A percentile compares a stretch with the other conserved stretches of the same genome.
These are phyloP conservation scores for Taphrina betulina DNA, from an alignment of 1,139 yeast species.

Conservation along the genomic window DNA sequence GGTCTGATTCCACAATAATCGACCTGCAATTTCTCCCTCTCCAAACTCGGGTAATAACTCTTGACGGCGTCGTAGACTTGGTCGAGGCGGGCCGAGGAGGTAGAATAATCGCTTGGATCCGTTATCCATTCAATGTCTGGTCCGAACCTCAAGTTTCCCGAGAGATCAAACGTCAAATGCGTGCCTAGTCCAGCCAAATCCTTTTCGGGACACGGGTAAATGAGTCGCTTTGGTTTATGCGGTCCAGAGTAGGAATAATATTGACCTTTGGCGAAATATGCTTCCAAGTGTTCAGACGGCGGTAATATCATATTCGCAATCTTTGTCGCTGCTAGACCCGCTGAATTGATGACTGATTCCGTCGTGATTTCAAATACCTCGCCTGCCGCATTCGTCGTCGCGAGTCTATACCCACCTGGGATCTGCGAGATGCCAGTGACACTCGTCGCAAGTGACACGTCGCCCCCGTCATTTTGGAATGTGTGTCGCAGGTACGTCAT, in stretches of 20 bases:
- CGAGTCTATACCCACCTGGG: constrained; percentile 34
- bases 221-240: constrained; percentile 49
- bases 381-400: constrained; percentile 4
- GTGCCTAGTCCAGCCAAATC: constrained; percentile 78
- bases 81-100: constrained; percentile 46
- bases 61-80: constrained; percentile 60
- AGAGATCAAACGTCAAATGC: constrained; percentile 78
- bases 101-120: constrained; percentile 44
- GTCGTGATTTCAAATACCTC: constrained; percentile 48
- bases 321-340: constrained; percentile 71
- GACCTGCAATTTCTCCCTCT: constrained; percentile 56
- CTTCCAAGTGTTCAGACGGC: constrained; percentile 54
- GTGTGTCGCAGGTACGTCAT: constrained; percentile 59
- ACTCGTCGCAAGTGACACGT: constrained; percentile 60
- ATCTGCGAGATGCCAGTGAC: constrained; percentile 51
- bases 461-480: constrained; percentile 60
- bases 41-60: constrained; percentile 62
- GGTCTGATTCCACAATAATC: constrained; percentile 84
- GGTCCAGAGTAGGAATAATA: constrained; percentile 60
- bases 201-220: constrained; percentile 79
- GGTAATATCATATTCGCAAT: constrained; percentile 72
- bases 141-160: constrained; percentile 78
- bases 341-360: constrained; percentile 67
- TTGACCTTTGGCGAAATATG: constrained; percentile 79
- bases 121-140: constrained; percentile 86